Evolutionary conservation across 805 yeast genomes (phyloP), one percentile per base, ranked within the genome.

Genomic region (Candida pini): DNA sequence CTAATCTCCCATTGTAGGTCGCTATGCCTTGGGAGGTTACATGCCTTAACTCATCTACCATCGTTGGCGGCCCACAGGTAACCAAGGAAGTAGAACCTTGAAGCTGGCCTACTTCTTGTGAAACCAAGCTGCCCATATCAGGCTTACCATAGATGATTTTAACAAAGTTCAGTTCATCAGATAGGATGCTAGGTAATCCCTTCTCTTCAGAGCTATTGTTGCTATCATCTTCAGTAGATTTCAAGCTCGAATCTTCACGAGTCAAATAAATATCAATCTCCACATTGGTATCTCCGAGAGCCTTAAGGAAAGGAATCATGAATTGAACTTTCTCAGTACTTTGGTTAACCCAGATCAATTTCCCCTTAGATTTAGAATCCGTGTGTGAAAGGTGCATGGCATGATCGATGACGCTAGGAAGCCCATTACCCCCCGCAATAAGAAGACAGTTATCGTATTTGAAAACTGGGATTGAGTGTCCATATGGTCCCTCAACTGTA

Each of bases 381-480:
- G 44, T 54, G 20, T 50, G 47, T 4, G 65, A 66, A 12, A 49
- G 35, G 3, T 35, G 29, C 2, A 28, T 9, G 2, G 65, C 67
- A 44, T 68, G 69, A 14, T 66, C 63, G 30, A 60, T 56, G 17
- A 68, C 58, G 16, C 76, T 81, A 1, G 89, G 80, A 31, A 78
- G 63, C 30, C 90, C 90, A 31, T 73, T 70, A 15, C 90, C 90
- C 28, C 86, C 88, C 5, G 87, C 81, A 17, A 81, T 39, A 30
- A 78, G 64, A 5, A 78, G 56, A 5, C 73, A 66, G 34, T 69
- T 65, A 29, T 73, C 69, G 44, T 70, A 78, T 31, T 62, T 59
- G 15, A 58, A 58, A 12, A 75, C 58, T 2, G 78, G 71, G 4
- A 72, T 51, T 3, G 69, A 43, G 26, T 65, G 63, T 2, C 86